Conservation (phyloP, 2,329 filamentous ascomycete species). For the Aspergillus tanneri region DNA sequence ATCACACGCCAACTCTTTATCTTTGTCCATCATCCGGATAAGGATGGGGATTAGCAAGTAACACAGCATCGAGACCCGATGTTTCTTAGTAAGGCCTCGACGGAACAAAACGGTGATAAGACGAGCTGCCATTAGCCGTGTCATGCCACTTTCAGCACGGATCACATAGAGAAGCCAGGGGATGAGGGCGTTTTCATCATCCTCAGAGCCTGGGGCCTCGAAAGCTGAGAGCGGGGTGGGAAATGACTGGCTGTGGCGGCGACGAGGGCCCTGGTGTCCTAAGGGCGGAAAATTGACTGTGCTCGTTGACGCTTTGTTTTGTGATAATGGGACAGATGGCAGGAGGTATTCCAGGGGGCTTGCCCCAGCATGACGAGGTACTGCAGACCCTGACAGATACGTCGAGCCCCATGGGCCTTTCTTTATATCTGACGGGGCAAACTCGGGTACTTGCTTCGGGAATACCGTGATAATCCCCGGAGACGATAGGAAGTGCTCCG, state of each 20-base stretch:
- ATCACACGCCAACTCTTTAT: conserved; percentile 41
- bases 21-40: conserved; percentile 63
- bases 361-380: conserved; percentile 46
- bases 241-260: conserved; percentile 38
- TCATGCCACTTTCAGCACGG: conserved; percentile 57
- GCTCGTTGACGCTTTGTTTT: conserved; percentile 30
- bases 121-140: conserved; percentile 66
- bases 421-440: conserved; percentile 51
- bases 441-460: conserved; percentile 55
- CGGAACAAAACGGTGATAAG: conserved; percentile 69
- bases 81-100: conserved; percentile 63
- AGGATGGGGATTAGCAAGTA: conserved; percentile 69
- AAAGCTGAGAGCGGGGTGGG: conserved; percentile 34
- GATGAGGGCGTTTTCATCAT: conserved; percentile 68
- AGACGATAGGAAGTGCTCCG: conserved; percentile 68
- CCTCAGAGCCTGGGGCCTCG: conserved; percentile 51
- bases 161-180: conserved; percentile 70
- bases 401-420: conserved; percentile 54
- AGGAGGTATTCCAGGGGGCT: conserved; percentile 67
- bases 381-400: conserved; percentile 54
- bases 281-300: conserved; percentile 56
- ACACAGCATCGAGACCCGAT: conserved; percentile 63
- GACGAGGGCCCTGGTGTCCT: conserved; percentile 42
- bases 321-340: conserved; percentile 47
- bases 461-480: conserved; percentile 69